Percentiles rank a stretch among this genome's conserved stretches.
phyloP scores from a whole-genome alignment of 2,329 filamentous ascomycete genomes.

The Chaetomium olivaceum region DNA sequence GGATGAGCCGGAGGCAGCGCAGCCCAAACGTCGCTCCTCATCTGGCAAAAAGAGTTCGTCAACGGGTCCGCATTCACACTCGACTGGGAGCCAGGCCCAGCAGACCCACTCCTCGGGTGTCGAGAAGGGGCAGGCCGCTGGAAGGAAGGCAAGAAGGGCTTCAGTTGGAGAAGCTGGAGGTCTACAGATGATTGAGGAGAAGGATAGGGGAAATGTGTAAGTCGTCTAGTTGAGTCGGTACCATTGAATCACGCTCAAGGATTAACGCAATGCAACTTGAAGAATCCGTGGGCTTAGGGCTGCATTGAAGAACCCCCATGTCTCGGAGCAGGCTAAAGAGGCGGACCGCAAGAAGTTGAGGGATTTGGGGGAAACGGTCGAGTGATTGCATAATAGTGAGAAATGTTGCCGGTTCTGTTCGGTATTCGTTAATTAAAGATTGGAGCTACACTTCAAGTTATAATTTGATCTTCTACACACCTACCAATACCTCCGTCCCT shows the following conservation, averaged over 20 bases:
- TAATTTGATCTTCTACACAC: not conserved
- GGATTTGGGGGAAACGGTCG: constrained; percentile 28
- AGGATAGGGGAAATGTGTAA: constrained; percentile 33
- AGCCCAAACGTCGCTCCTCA: constrained; percentile 1
- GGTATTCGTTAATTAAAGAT: not conserved
- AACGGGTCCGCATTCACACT: constrained; percentile 12
- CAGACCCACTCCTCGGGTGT: constrained; percentile 2
- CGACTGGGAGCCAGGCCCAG: not conserved
- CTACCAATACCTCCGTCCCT: not conserved
- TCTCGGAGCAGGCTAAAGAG: constrained; percentile 34
- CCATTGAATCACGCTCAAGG: not conserved
- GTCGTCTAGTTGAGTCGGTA: not conserved
- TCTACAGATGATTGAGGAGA: constrained; percentile 23
- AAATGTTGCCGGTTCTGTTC: not conserved
- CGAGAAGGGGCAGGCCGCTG: not conserved
- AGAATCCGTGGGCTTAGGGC: constrained; percentile 33
- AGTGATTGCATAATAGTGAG: constrained; percentile 1
- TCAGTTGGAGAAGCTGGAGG: constrained; percentile 20
- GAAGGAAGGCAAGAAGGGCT: constrained; percentile 21
- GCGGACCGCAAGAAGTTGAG: constrained; percentile 31
- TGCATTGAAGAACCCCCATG: constrained; percentile 32
- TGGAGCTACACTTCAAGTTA: not conserved
- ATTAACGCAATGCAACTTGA: not conserved
- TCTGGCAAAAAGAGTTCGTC: constrained; percentile 20
- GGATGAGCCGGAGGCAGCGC: not conserved